Evolutionary conservation across 2,329 filamentous ascomycete species (phyloP).

Genomic region (Rhynchosporium secalis): DNA sequence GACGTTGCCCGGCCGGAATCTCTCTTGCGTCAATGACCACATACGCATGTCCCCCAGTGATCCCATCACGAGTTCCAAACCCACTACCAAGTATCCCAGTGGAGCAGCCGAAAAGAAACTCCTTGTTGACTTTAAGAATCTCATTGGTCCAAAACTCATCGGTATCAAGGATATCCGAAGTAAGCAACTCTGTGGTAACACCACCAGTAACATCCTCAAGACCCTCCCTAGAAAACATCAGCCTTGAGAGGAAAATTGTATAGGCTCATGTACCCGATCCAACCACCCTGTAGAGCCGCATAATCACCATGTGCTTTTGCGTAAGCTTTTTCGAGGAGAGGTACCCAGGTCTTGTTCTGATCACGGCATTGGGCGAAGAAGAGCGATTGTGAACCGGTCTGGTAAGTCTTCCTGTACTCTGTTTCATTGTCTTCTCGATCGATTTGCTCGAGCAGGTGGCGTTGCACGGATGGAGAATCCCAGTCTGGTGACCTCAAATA

Average conservation of each 20-base stretch:
- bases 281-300: constrained; percentile 73
- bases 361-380: constrained; percentile 78
- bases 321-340: constrained; percentile 78
- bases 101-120: constrained; percentile 75
- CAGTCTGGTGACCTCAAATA: constrained; percentile 81
- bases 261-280: constrained; percentile 51
- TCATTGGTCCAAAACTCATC: constrained; percentile 84
- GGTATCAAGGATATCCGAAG: constrained; percentile 72
- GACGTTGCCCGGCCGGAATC: constrained; percentile 52
- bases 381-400: constrained; percentile 66
- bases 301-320: constrained; percentile 82
- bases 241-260: too few species aligned
- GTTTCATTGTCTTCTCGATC: constrained; percentile 72
- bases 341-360: constrained; percentile 80
- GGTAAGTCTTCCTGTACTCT: constrained; percentile 51
- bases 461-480: constrained; percentile 74
- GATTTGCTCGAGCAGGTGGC: constrained; percentile 72
- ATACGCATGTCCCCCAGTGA: constrained; percentile 59
- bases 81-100: constrained; percentile 64
- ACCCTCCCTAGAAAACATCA: constrained; percentile 59
- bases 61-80: constrained; percentile 60
- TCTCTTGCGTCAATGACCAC: constrained; percentile 59
- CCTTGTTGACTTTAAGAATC: constrained; percentile 75
- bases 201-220: constrained; percentile 66
- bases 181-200: constrained; percentile 68